phyloP scores from a whole-genome alignment of 2,329 filamentous ascomycete species.

The Botrytis hyacinthi region DNA sequence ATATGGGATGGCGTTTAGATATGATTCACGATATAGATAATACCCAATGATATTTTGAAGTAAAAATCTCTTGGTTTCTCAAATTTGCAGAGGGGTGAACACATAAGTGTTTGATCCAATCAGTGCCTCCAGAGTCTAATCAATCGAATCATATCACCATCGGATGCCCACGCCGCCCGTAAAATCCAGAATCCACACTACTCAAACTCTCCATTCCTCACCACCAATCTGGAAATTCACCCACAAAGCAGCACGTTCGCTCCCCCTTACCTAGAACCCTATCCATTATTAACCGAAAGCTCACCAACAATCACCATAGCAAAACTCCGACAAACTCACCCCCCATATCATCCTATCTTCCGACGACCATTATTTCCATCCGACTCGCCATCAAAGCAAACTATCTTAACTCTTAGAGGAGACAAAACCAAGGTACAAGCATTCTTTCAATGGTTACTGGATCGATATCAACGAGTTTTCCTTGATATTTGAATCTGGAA shows the following conservation, averaged over 20 bases:
- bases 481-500: neutral
- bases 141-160: neutral
- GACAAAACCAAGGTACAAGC: accelerated
- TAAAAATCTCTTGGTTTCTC: accelerated
- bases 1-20: neutral
- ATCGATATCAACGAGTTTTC: neutral
- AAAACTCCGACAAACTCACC: neutral
- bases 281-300: neutral
- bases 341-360: neutral
- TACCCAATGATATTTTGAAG: neutral
- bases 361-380: no score
- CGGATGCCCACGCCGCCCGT: accelerated
- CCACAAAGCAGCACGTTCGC: no score
- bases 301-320: neutral
- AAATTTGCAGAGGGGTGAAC: neutral
- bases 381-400: neutral
- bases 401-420: neutral
- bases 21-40: slow-evolving; percentile 1
- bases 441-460: neutral
- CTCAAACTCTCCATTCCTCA: neutral
- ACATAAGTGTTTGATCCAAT: neutral
- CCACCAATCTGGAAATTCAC: accelerated
- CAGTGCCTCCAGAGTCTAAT: neutral
- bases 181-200: neutral
- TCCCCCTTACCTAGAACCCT: no score